A percentile compares a stretch with the other conserved stretches of the same genome.
phyloP scores from a whole-genome alignment of 2,329 filamentous ascomycete genomes.

The Fusarium zealandicum region DNA sequence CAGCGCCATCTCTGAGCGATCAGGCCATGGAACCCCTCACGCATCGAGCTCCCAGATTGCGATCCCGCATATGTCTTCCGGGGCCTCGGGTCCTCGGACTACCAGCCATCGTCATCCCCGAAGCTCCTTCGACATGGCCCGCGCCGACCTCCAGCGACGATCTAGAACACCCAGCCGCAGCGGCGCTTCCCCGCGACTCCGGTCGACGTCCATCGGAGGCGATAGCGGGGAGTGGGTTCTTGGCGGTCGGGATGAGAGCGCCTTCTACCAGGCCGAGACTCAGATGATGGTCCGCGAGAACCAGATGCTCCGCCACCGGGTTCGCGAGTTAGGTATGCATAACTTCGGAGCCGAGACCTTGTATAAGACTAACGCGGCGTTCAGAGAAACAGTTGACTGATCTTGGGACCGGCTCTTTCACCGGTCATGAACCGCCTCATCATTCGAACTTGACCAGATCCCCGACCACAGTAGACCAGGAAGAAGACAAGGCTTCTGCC shows the following conservation, averaged over 20 bases:
- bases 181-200: constrained; percentile 62
- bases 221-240: constrained; percentile 69
- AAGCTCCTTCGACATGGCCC: constrained; percentile 66
- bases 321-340: constrained; percentile 73
- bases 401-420: constrained; percentile 42
- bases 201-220: constrained; percentile 64
- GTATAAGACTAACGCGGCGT: constrained; percentile 12
- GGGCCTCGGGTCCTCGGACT: constrained; percentile 58
- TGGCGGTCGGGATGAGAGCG: constrained; percentile 74
- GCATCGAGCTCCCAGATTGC: constrained; percentile 46
- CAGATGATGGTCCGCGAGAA: constrained; percentile 81
- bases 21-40: constrained; percentile 47
- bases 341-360: background rate
- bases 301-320: constrained; percentile 79
- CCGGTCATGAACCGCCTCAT: constrained; percentile 55
- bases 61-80: constrained; percentile 44
- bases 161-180: constrained; percentile 67
- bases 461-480: constrained; percentile 54
- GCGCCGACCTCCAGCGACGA: constrained; percentile 61
- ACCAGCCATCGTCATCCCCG: constrained; percentile 59
- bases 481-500: constrained; percentile 25
- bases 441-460: constrained; percentile 58
- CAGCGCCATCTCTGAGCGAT: constrained; percentile 57
- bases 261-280: constrained; percentile 84
- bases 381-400: constrained; percentile 62